Conservation (phyloP, 352 stramenopile genomes). For the Pythium sp. region DNA sequence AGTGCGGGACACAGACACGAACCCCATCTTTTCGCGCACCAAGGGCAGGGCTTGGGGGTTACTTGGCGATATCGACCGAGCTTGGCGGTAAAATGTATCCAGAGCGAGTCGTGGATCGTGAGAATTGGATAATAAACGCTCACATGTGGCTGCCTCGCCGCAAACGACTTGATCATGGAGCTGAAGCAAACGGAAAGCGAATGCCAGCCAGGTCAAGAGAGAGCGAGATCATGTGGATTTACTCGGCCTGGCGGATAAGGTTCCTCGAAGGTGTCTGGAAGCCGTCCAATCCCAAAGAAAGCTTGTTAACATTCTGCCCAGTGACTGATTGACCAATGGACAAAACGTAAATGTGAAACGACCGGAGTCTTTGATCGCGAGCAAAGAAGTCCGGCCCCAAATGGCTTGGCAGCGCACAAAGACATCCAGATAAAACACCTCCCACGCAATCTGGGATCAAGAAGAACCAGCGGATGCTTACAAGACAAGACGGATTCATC, state of each 20-base stretch:
- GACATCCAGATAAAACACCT: no score
- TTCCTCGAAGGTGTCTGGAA: background rate
- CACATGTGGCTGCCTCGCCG: background rate
- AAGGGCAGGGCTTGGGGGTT: background rate
- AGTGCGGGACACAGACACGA: background rate
- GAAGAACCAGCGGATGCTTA: no score
- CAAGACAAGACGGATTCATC: no score
- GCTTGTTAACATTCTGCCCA: no score
- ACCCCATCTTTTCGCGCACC: background rate
- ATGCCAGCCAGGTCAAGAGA: background rate
- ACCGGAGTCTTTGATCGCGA: no score
- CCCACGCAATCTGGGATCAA: no score
- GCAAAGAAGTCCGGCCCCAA: no score
- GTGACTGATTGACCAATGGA: no score
- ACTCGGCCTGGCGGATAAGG: background rate
- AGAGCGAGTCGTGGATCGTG: slow-evolving; percentile 5
- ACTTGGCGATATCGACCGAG: background rate
- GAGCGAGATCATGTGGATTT: background rate
- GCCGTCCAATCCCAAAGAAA: background rate
- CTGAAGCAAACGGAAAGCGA: background rate
- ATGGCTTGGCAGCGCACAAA: no score
- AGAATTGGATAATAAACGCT: background rate
- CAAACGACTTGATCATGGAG: background rate
- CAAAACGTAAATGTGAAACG: no score
- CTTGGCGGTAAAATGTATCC: background rate